These are phyloP conservation scores for Geotrichum candidum DNA, from an alignment of 1,139 yeast species.

Conservation along the genomic window DNA sequence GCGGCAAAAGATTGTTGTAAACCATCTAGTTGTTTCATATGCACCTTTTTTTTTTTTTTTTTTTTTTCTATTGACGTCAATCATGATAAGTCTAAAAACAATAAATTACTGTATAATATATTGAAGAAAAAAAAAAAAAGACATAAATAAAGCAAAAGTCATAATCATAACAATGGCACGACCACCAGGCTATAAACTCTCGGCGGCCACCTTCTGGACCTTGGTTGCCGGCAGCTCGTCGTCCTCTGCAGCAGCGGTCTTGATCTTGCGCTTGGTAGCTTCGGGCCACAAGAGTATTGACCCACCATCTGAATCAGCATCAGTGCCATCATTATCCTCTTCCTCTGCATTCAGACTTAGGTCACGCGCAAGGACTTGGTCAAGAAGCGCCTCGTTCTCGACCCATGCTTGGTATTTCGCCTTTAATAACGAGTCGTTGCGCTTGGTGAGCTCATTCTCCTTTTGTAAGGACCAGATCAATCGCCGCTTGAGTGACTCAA, in stretches of 20 bases:
- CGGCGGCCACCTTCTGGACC: background rate
- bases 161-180: background rate
- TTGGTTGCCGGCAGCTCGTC: background rate
- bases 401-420: conserved; percentile 47
- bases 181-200: background rate
- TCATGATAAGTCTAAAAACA: background rate
- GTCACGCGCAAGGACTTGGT: conserved; percentile 40
- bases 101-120: background rate
- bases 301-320: background rate
- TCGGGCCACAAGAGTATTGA: background rate
- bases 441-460: conserved; percentile 41
- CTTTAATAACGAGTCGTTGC: conserved; percentile 38
- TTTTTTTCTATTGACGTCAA: background rate
- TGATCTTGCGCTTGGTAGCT: background rate
- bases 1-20: background rate
- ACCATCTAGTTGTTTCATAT: background rate
- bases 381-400: conserved; percentile 53
- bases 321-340: conserved; percentile 10
- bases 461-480: conserved; percentile 47
- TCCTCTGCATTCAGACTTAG: conserved; percentile 22
- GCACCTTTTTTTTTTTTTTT: background rate
- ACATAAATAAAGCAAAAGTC: background rate
- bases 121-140: background rate
- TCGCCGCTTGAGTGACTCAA: conserved; percentile 36
- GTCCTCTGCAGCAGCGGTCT: background rate